Base-by-base conservation (phyloP, 2,329 filamentous ascomycete genomes). In the Aureobasidium sp. region DNA sequence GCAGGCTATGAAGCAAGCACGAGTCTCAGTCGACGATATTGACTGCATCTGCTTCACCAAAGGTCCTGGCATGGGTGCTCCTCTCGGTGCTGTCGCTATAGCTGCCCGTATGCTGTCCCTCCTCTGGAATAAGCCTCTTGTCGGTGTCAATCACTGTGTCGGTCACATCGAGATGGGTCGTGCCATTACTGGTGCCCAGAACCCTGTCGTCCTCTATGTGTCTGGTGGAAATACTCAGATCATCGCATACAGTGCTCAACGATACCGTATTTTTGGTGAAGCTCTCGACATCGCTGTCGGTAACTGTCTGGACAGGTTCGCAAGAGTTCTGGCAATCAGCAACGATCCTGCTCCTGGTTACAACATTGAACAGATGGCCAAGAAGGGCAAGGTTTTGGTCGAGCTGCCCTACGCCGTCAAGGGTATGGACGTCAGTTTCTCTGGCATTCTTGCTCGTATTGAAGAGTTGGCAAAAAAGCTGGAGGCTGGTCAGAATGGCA, bases 141-240 rank as follows among this genome's bases (percentile, higher is more conserved):
- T 99, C 3, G 93, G 91, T 27, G 94, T 99, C 29, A 99, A 99
- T 77, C 94, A 99, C 77, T 99, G 94, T 75, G 90, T 99, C 52
- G 94, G 94, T 47, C 94, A 99, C 76, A 97, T 99, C 70, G 94
- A 99, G 79, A 99, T 99, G 94, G 94, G 94, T 36, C 84, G 94
- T 56, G 84, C 89, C 64, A 96, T 99, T 72, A 97, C 94, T 5
- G 89, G 90, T 63, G 91, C 94, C 17, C 79, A 84, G 27, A 93
- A 99, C 76, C 94, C 94, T 0, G 92, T 97, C 39, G 94, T 99
- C 52, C 80, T 99, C 42, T 99, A 99, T 76, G 94, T 97, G 44
- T 91, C 86, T 26, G 94, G 94, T 65, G 94, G 94, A 63, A 99
- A 99, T 79, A 96, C 93, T 15, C 93, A 99, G 78, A 93, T 97